A percentile compares a stretch with the other conserved stretches of the same genome.
These are phyloP conservation scores for Neurospora sp. DNA, from an alignment of 495 filamentous ascomycete species.

Conservation along the genomic window DNA sequence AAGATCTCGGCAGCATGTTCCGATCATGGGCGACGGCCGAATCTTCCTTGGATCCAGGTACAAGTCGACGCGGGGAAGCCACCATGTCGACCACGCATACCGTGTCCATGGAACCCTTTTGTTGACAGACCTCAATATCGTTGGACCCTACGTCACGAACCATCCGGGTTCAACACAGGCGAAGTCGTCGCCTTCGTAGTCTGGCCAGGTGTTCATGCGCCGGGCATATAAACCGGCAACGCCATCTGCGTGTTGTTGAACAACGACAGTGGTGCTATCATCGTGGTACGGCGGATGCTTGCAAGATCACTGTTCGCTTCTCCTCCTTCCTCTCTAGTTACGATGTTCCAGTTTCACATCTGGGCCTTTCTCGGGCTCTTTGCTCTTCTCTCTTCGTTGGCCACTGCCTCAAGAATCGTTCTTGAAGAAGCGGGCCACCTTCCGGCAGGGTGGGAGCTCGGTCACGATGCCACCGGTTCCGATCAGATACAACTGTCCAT, in stretches of 20 bases:
- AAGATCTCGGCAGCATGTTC: neutral
- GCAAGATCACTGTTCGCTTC: neutral
- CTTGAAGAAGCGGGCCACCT: slow-evolving; percentile 11
- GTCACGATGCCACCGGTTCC: slow-evolving; percentile 11
- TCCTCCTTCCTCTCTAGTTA: neutral
- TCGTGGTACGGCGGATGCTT: neutral
- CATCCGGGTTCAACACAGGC: neutral
- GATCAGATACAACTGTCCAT: slow-evolving; percentile 24
- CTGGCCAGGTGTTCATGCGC: neutral
- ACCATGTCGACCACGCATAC: neutral
- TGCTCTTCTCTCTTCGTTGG: neutral
- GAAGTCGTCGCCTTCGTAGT: neutral
- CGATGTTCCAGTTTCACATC: slow-evolving; percentile 8
- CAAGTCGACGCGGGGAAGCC: neutral
- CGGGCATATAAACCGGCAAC: neutral
- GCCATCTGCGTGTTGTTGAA: neutral
- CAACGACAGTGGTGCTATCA: neutral
- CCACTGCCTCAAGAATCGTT: slow-evolving; percentile 10
- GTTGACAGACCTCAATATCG: neutral
- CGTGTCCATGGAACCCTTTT: neutral
- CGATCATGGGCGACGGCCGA: neutral
- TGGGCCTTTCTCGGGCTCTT: slow-evolving; percentile 9
- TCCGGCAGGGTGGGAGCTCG: slow-evolving; percentile 17
- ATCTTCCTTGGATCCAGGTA: neutral
- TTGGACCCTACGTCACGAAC: neutral